Percentiles rank a stretch among this genome's conserved stretches.
These are phyloP conservation scores for Spergularia marina DNA, from an alignment of 148 eudicot species.

Conservation along the genomic window DNA sequence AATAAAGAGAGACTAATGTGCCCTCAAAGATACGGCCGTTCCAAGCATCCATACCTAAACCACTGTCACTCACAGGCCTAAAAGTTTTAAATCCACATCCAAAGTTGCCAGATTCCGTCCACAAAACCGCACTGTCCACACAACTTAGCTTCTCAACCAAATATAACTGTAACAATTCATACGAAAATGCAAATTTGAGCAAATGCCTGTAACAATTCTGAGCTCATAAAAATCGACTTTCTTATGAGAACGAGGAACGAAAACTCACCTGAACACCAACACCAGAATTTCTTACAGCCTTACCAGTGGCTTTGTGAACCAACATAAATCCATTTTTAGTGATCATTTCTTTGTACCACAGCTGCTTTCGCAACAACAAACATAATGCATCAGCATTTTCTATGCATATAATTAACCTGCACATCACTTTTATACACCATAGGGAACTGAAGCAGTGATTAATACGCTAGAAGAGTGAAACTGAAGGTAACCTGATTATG, in stretches of 20 bases:
- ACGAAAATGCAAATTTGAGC: too few species aligned
- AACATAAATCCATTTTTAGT: neutral
- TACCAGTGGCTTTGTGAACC: neutral
- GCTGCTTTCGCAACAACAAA: neutral
- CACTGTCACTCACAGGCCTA: neutral
- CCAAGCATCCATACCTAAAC: conserved; percentile 1
- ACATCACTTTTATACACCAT: too few species aligned
- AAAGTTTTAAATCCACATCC: neutral
- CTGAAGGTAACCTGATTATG: neutral
- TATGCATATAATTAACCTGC: too few species aligned
- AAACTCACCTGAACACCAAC: neutral
- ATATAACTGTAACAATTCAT: neutral
- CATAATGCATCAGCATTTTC: neutral
- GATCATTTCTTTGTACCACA: neutral
- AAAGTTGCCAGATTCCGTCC: neutral
- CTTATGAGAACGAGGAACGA: neutral
- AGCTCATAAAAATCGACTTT: too few species aligned
- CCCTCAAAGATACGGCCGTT: neutral
- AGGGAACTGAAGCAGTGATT: too few species aligned
- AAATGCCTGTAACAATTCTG: too few species aligned
- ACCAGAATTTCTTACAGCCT: neutral
- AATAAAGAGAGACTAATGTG: neutral
- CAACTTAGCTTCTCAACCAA: neutral
- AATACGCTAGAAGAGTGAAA: too few species aligned
- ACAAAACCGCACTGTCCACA: neutral